Base-by-base conservation (phyloP, 2,329 filamentous ascomycete species). In the Alternaria arbusti region DNA sequence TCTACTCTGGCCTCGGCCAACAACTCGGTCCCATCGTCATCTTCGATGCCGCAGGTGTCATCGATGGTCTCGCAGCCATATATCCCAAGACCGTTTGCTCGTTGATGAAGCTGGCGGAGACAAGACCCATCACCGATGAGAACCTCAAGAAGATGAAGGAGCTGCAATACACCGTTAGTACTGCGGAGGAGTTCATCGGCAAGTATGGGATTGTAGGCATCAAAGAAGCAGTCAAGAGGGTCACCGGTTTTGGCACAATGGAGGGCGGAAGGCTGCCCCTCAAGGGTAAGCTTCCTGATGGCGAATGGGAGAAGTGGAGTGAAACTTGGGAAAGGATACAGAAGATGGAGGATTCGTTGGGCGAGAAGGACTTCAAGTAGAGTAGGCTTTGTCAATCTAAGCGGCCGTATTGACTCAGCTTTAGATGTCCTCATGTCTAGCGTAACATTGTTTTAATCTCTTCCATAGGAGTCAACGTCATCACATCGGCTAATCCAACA, bases 1-100 rank as follows among this genome's bases (percentile, higher is more conserved):
- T 87, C 28, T 91, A 87, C 80, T 89, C 87, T 4, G 89, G 89
- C 0, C 83, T 90, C 2, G 89, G 89, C 4, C 89, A 91, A 74
- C 89, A 90, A 73, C 82, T 90, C 3, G 84, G 89, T 3, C 88
- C 88, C 1, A 84, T 89, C 15, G 83, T 91, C 2, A 80, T 86
- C 36, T 86, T 91, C 61, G 88, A 88, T 50, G 87, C 87, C 15
- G 88, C 86, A 7, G 89, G 89, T 15, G 88, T 88, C 23, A 90
- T 91, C 63, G 89, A 91, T 65, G 89, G 88, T 15, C 82, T 90
- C 22, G 88, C 89, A 2, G 88, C 86, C 12, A 86, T 90, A 79
- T 91, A 89, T 76, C 89, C 89, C 15, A 86, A 87, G 72, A 85
- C 86, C 0, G 83, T 91, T 1, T 86, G 89, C 36, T 79, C 83